Conservation (phyloP, 768 basidiomycete genomes). For the Amanita molliuscula region DNA sequence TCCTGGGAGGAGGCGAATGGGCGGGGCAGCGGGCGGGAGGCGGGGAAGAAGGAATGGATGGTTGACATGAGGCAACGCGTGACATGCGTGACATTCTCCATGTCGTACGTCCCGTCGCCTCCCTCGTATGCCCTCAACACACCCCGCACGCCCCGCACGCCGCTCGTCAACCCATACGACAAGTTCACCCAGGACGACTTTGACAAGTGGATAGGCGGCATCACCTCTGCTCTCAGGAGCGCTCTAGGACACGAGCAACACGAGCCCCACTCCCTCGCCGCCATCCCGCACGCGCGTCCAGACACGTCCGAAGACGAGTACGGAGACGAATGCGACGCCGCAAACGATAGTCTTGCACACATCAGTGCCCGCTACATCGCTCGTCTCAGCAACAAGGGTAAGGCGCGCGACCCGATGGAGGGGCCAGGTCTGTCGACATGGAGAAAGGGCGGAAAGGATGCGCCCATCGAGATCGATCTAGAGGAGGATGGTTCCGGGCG, state of each 20-base stretch:
- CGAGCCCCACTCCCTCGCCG: neutral
- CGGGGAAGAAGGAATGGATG: slow-evolving; percentile 32
- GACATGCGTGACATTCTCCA: slow-evolving; percentile 53
- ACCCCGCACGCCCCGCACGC: slow-evolving; percentile 24
- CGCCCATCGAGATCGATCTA: slow-evolving; percentile 38
- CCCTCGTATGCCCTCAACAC: slow-evolving; percentile 11
- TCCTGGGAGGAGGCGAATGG: slow-evolving; percentile 56
- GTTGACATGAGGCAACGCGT: slow-evolving; percentile 44
- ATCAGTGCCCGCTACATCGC: slow-evolving; percentile 33
- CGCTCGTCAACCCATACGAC: slow-evolving; percentile 64
- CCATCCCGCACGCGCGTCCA: slow-evolving; percentile 11
- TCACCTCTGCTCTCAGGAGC: slow-evolving; percentile 44
- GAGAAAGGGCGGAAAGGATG: slow-evolving; percentile 17
- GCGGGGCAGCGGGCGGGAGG: slow-evolving; percentile 31
- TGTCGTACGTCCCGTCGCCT: slow-evolving; percentile 5
- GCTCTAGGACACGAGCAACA: slow-evolving; percentile 46
- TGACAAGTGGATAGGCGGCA: slow-evolving; percentile 59
- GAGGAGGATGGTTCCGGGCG: too few species aligned
- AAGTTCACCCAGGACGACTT: slow-evolving; percentile 61
- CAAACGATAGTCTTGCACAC: slow-evolving; percentile 49
- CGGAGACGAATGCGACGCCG: slow-evolving; percentile 20
- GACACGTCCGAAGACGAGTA: slow-evolving; percentile 12
- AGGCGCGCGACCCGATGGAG: slow-evolving; percentile 51
- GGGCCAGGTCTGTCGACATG: slow-evolving; percentile 40
- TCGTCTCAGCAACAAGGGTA: slow-evolving; percentile 32